phyloP scores from a whole-genome alignment of 169 alveolate genomes.

The Eimeria sp. region DNA sequence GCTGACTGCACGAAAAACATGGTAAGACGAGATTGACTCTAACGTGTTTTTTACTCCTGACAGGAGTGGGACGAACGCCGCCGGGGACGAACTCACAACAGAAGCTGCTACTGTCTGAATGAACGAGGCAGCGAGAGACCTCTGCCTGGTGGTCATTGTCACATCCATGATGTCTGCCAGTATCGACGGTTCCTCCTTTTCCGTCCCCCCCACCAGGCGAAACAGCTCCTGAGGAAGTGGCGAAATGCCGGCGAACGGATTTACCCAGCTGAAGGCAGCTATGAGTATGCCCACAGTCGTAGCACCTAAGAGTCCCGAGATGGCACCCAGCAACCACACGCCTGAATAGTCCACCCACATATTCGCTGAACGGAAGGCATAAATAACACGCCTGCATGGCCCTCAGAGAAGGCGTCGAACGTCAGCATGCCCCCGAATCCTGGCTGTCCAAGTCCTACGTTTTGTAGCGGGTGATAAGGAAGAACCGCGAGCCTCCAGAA shows the following conservation, averaged over 20 bases:
- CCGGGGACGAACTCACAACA: not conserved
- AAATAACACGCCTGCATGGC: not conserved
- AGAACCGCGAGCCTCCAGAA: slow-evolving; percentile 8
- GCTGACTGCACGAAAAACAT: slow-evolving; percentile 12
- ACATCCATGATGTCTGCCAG: not conserved
- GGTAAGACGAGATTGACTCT: not conserved
- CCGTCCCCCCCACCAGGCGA: not conserved
- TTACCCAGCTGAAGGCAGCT: slow-evolving; percentile 24
- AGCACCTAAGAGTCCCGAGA: slow-evolving; percentile 63
- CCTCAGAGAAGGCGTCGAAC: not conserved
- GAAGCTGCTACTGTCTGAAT: not conserved
- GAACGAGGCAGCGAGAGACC: not conserved
- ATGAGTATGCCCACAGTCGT: slow-evolving; percentile 15
- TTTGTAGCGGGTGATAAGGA: slow-evolving; percentile 1
- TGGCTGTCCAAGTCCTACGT: slow-evolving; percentile 1
- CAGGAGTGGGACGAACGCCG: not conserved
- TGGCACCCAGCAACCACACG: slow-evolving; percentile 39
- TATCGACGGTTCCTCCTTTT: not conserved
- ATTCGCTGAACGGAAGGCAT: not conserved
- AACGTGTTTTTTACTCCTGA: not conserved
- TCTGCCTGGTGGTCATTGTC: not conserved
- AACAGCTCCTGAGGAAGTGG: slow-evolving; percentile 57
- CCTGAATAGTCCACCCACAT: slow-evolving; percentile 45
- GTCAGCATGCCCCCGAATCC: not conserved
- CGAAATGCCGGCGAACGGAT: slow-evolving; percentile 33